A percentile compares a stretch with the other conserved stretches of the same genome.
These are phyloP conservation scores for Phytophthora crassamura DNA, from an alignment of 352 stramenopile genomes.

Conservation along the genomic window DNA sequence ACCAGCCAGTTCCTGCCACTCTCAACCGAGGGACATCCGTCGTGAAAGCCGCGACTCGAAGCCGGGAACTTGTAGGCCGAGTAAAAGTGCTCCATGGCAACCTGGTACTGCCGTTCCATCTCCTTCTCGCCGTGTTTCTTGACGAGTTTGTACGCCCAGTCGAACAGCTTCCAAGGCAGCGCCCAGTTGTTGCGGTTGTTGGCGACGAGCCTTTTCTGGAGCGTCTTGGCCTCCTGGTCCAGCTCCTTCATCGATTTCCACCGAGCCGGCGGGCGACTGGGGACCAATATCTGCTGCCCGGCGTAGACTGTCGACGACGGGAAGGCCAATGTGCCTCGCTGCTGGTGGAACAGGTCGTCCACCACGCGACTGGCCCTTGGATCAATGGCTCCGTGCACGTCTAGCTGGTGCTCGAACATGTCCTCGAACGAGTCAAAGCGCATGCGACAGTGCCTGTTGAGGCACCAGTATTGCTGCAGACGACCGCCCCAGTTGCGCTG, in stretches of 20 bases:
- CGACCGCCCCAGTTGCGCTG: constrained; percentile 21
- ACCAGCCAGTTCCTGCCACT: constrained; percentile 62
- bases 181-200: constrained; percentile 13
- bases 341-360: constrained; percentile 45
- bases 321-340: constrained; percentile 31
- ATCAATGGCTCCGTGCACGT: constrained; percentile 51
- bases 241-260: constrained; percentile 58
- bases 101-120: constrained; percentile 56
- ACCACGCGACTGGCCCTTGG: constrained; percentile 44
- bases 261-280: constrained; percentile 35
- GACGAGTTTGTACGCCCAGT: constrained; percentile 49
- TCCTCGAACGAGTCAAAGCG: constrained; percentile 46
- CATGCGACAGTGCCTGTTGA: constrained; percentile 25
- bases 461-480: constrained; percentile 25
- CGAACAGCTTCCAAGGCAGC: constrained; percentile 40
- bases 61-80: constrained; percentile 52
- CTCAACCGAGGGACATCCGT: constrained; percentile 47
- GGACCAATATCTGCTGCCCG: constrained; percentile 46
- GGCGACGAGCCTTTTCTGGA: constrained; percentile 32
- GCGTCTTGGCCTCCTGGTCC: constrained; percentile 44
- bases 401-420: constrained; percentile 68
- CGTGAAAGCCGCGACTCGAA: constrained; percentile 29
- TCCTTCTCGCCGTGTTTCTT: constrained; percentile 43
- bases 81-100: constrained; percentile 68
- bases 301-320: constrained; percentile 69